Conservation (phyloP, 106 monocot genomes). For the Hemerocallis citrina region DNA sequence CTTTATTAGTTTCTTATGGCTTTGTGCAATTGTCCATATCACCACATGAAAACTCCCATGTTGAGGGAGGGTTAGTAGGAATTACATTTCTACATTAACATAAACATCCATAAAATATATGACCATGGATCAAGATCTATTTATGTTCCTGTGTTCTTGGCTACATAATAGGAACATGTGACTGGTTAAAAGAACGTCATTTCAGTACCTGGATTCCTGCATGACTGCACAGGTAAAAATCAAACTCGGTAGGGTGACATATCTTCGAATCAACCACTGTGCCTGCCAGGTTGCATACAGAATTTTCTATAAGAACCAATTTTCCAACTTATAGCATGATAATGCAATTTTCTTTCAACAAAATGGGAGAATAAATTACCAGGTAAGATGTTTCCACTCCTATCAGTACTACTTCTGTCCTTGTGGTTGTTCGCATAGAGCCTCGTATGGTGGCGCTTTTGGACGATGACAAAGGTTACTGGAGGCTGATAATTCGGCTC, state of each 20-base stretch:
- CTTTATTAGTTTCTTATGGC: too few relatives aligned
- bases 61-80: too few relatives aligned
- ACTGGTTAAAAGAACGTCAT: background rate
- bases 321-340: too few relatives aligned
- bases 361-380: slow-evolving; percentile 26
- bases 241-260: slow-evolving; percentile 88
- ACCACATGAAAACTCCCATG: too few relatives aligned
- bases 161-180: too few relatives aligned
- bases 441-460: slow-evolving; percentile 85
- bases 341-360: too few relatives aligned
- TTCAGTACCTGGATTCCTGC: slow-evolving; percentile 68
- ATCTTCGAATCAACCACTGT: slow-evolving; percentile 86
- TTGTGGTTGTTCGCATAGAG: slow-evolving; percentile 83
- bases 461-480: slow-evolving; percentile 83
- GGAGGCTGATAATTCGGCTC: slow-evolving; percentile 87
- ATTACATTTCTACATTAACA: too few relatives aligned
- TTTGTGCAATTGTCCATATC: too few relatives aligned
- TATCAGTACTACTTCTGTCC: slow-evolving; percentile 61
- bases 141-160: too few relatives aligned
- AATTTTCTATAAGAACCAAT: background rate
- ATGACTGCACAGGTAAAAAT: slow-evolving; percentile 93
- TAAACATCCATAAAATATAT: too few relatives aligned
- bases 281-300: slow-evolving; percentile 23
- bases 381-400: slow-evolving; percentile 82
- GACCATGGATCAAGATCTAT: too few relatives aligned